phyloP scores from a whole-genome alignment of 495 filamentous ascomycete genomes.

The Filosporella fistucella region DNA sequence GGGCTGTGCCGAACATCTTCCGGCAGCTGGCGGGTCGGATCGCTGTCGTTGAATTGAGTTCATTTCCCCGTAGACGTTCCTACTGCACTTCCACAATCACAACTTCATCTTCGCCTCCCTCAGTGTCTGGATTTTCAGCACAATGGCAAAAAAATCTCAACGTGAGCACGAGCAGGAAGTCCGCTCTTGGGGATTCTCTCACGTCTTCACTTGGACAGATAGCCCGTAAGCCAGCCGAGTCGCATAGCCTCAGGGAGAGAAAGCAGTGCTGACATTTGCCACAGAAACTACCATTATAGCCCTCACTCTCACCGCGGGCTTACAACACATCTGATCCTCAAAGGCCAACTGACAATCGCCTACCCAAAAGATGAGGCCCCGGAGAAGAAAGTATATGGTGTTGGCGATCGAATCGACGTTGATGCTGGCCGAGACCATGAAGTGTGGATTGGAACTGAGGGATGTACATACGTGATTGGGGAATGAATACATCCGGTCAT shows the following conservation, averaged over 20 bases:
- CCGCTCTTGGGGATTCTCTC: slow-evolving; percentile 67
- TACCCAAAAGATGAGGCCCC: slow-evolving; percentile 63
- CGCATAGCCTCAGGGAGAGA: not conserved
- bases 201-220: slow-evolving; percentile 82
- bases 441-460: slow-evolving; percentile 75
- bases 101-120: too few relatives aligned
- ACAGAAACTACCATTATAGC: slow-evolving; percentile 65
- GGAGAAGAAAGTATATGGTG: slow-evolving; percentile 62
- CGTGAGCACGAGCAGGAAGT: slow-evolving; percentile 60
- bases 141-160: slow-evolving; percentile 18
- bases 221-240: slow-evolving; percentile 54
- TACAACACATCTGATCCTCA: slow-evolving; percentile 75
- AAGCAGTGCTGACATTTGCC: slow-evolving; percentile 17
- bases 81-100: too few relatives aligned
- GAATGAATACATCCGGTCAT: slow-evolving; percentile 53
- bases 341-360: slow-evolving; percentile 64
- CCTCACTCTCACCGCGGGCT: slow-evolving; percentile 67
- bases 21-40: too few relatives aligned
- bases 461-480: slow-evolving; percentile 85
- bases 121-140: too few relatives aligned
- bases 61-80: too few relatives aligned
- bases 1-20: not conserved
- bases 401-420: slow-evolving; percentile 71
- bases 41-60: too few relatives aligned
- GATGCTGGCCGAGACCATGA: slow-evolving; percentile 68